A percentile compares a stretch with the other conserved stretches of the same genome.
Conservation (phyloP, 2,329 filamentous ascomycete species). For the Cyphellophora attinorum region DNA sequence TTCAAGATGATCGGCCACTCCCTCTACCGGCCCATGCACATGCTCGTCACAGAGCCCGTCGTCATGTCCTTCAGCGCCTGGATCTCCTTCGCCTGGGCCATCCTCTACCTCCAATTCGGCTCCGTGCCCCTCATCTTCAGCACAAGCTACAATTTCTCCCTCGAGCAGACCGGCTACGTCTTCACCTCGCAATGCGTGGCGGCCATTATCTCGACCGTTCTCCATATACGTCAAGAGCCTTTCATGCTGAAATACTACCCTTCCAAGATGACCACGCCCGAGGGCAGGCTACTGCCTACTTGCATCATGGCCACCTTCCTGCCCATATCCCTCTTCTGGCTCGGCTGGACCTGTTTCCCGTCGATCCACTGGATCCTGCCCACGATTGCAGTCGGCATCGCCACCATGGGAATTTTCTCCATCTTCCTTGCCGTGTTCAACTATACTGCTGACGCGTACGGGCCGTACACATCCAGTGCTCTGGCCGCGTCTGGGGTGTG, state of each 20-base stretch:
- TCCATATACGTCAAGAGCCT: slow-evolving; percentile 64
- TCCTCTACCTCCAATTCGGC: slow-evolving; percentile 76
- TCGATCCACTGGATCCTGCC: slow-evolving; percentile 30
- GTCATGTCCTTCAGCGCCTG: slow-evolving; percentile 70
- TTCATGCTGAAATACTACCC: slow-evolving; percentile 12
- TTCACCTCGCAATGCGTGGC: slow-evolving; percentile 67
- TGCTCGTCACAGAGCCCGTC: slow-evolving; percentile 55
- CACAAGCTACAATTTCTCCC: slow-evolving; percentile 56
- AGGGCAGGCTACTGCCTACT: slow-evolving; percentile 71
- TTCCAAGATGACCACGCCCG: slow-evolving; percentile 43
- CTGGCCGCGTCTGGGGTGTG: slow-evolving; percentile 82
- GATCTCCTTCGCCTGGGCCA: slow-evolving; percentile 82
- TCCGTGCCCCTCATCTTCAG: slow-evolving; percentile 71
- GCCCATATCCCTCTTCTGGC: slow-evolving; percentile 50
- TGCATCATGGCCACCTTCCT: slow-evolving; percentile 58
- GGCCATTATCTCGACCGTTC: slow-evolving; percentile 53
- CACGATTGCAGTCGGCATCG: slow-evolving; percentile 13
- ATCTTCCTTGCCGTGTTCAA: slow-evolving; percentile 78
- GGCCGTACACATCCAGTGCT: slow-evolving; percentile 74
- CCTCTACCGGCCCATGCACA: slow-evolving; percentile 23
- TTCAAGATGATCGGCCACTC: slow-evolving; percentile 16
- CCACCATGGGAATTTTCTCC: slow-evolving; percentile 13
- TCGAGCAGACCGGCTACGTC: slow-evolving; percentile 58
- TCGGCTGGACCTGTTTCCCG: slow-evolving; percentile 28
- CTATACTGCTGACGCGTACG: slow-evolving; percentile 82